Percentiles rank a stretch among this genome's conserved stretches.
Conservation (phyloP, 2,329 filamentous ascomycete species). For the Botryosphaeria agaves region DNA sequence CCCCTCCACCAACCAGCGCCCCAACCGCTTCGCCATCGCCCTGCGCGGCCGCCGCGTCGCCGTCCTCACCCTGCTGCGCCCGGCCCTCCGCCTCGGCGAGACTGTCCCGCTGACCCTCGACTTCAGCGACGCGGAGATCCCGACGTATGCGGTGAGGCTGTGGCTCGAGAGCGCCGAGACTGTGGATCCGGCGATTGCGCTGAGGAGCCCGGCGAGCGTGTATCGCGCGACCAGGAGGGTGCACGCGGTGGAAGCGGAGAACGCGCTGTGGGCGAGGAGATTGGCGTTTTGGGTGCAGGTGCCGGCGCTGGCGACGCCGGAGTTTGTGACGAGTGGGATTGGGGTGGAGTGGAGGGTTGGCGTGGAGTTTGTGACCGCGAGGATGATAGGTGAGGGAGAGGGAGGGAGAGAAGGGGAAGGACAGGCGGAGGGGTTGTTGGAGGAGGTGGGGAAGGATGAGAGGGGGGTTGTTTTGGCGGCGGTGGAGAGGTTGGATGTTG, state of each 20-base stretch:
- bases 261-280: constrained; percentile 62
- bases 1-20: constrained; percentile 51
- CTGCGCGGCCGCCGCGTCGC: constrained; percentile 84
- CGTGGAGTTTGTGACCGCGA: constrained; percentile 81
- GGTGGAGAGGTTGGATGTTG: constrained; percentile 14
- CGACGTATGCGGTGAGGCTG: constrained; percentile 71
- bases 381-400: constrained; percentile 7
- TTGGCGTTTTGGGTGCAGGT: constrained; percentile 72
- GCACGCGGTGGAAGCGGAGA: constrained; percentile 63
- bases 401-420: neutral
- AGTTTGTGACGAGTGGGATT: constrained; percentile 81
- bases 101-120: constrained; percentile 71
- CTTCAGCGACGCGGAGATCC: constrained; percentile 56
- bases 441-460: constrained; percentile 17
- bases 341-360: constrained; percentile 76
- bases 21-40: constrained; percentile 91
- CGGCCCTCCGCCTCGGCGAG: constrained; percentile 80
- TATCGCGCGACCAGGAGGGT: constrained; percentile 72
- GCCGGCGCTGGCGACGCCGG: constrained; percentile 67
- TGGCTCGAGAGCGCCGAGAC: constrained; percentile 77
- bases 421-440: constrained; percentile 9
- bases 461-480: constrained; percentile 15
- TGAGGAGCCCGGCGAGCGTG: constrained; percentile 73
- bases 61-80: constrained; percentile 73
- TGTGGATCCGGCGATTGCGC: constrained; percentile 61